Evolutionary conservation across 2,329 filamentous ascomycete species (phyloP).

Genomic region (Diaporthe velutina): DNA sequence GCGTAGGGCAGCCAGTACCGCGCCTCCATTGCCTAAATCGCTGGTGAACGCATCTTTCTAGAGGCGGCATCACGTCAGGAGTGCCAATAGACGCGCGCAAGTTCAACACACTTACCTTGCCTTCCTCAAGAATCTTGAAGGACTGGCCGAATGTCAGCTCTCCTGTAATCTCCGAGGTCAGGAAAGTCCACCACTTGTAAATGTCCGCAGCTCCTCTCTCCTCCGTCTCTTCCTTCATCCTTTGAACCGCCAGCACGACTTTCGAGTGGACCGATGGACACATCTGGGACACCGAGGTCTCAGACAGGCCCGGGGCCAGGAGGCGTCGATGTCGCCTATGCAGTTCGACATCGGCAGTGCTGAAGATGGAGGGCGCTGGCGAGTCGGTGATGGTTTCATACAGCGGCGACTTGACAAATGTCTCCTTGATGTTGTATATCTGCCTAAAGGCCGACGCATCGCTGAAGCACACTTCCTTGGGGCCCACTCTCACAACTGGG

Average conservation of each 20-base stretch:
- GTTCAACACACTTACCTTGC: slow-evolving; percentile 52
- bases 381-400: slow-evolving; percentile 41
- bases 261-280: slow-evolving; percentile 52
- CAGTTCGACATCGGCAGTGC: slow-evolving; percentile 52
- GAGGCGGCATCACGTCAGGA: neutral
- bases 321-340: slow-evolving; percentile 57
- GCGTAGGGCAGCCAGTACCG: slow-evolving; percentile 8
- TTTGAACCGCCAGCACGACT: slow-evolving; percentile 55
- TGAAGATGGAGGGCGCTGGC: slow-evolving; percentile 52
- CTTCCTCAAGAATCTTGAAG: slow-evolving; percentile 64
- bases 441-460: slow-evolving; percentile 43
- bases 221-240: slow-evolving; percentile 59
- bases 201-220: slow-evolving; percentile 56
- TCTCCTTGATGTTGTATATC: slow-evolving; percentile 47
- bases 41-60: slow-evolving; percentile 27
- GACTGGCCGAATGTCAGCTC: slow-evolving; percentile 68
- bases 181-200: slow-evolving; percentile 66
- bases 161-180: slow-evolving; percentile 67
- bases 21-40: slow-evolving; percentile 2
- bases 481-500: slow-evolving; percentile 46
- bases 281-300: slow-evolving; percentile 49
- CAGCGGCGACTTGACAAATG: slow-evolving; percentile 46
- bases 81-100: neutral
- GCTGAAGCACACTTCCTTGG: slow-evolving; percentile 44
- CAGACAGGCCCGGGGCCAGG: slow-evolving; percentile 55